Evolutionary conservation across 2,329 filamentous ascomycete species (phyloP), one percentile per base, ranked within the genome.

Genomic region (Phaeosphaeria sp.): DNA sequence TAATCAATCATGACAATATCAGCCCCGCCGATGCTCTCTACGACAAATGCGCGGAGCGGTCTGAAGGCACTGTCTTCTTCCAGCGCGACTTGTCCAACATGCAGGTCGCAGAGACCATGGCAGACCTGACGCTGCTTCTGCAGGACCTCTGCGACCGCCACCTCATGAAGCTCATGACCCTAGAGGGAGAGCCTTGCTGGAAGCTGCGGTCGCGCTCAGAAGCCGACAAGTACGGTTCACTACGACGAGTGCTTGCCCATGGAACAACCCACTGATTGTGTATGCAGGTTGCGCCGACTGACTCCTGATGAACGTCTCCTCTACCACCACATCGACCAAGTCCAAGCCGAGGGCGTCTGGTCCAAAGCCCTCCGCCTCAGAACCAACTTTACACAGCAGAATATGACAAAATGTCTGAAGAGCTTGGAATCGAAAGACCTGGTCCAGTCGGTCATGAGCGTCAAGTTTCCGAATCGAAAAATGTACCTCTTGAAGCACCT

Each of bases 401-500:
- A 91, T 39, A 85, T 98, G 68, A 91, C 90, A 68, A 90, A 90
- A 69, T 89, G 89, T 25, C 84, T 98, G 67, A 97, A 96, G 80
- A 87, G 89, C 62, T 87, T 99, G 60, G 91, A 96, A 77, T 81
- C 84, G 41, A 93, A 92, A 75, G 87, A 88, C 36, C 88, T 96
- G 74, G 93, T 99, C 76, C 90, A 91, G 71, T 88, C 89, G 56
- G 93, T 98, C 80, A 95, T 94, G 80, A 95, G 90, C 77, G 93
- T 96, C 78, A 93, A 96, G 79, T 89, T 91, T 72, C 92, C 92
- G 25, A 91, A 89, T 65, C 90, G 95, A 74, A 97, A 96, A 80
- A 97, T 96, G 85, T 99, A 95, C 83, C 96, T 99, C 84, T 89
- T 97, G 72, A 87, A 89, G 53, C 89, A 89, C 62, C 85, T 99